Conservation (phyloP, 352 stramenopile species). For the Phytophthora boehmeriae region DNA sequence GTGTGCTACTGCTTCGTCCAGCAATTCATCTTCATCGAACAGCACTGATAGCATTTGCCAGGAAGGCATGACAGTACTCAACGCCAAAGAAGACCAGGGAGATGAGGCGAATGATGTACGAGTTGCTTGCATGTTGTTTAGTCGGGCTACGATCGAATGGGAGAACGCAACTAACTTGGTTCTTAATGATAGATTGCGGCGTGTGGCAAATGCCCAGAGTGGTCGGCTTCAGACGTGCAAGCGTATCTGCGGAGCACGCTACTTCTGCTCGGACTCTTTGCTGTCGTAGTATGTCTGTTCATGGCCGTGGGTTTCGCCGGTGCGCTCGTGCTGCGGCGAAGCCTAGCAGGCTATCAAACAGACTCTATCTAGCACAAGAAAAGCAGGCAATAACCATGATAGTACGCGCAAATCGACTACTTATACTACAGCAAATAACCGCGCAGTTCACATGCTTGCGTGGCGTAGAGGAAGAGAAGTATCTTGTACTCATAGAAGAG, state of each 20-base stretch:
- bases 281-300: constrained; percentile 75
- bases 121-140: constrained; percentile 2
- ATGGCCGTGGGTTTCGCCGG: constrained; percentile 73
- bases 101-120: constrained; percentile 69
- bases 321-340: constrained; percentile 74
- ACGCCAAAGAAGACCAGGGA: constrained; percentile 53
- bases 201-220: constrained; percentile 82
- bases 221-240: constrained; percentile 68
- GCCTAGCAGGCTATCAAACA: constrained; percentile 82
- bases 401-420: constrained; percentile 7
- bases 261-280: constrained; percentile 69
- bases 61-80: constrained; percentile 61
- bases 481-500: too few relatives aligned
- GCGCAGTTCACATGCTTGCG: too few relatives aligned
- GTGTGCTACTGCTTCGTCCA: constrained; percentile 32
- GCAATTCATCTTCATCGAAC: constrained; percentile 1
- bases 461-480: too few relatives aligned
- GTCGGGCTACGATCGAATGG: not conserved
- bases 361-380: constrained; percentile 70
- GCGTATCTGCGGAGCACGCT: constrained; percentile 70
- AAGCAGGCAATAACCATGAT: not conserved
- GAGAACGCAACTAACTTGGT: constrained; percentile 10
- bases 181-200: constrained; percentile 50
- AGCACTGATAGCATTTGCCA: constrained; percentile 40
- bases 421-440: constrained; percentile 11